These are phyloP conservation scores for Salisapilia sapeloensis DNA, from an alignment of 352 stramenopile species.

Conservation along the genomic window DNA sequence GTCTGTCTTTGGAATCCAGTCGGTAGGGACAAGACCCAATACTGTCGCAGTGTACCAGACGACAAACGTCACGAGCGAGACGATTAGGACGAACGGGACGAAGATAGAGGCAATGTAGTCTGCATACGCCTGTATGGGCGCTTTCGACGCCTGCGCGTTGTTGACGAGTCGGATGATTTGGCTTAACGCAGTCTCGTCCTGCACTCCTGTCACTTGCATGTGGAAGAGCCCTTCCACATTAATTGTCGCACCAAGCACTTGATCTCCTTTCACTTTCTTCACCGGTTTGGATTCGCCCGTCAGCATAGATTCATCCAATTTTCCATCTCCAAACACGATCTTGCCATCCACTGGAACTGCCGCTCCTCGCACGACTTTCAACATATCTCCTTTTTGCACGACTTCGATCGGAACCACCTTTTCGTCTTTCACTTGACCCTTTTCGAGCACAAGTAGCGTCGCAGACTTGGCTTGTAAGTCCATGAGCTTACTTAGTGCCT, in stretches of 20 bases:
- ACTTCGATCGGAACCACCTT: conserved; percentile 70
- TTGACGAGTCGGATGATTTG: conserved; percentile 99
- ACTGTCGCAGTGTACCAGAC: conserved; percentile 84
- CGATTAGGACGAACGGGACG: conserved; percentile 85
- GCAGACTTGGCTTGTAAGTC: conserved; percentile 92
- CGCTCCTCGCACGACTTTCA: conserved; percentile 87
- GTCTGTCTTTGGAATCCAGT: conserved; percentile 53
- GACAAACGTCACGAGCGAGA: conserved; percentile 91
- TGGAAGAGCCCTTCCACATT: conserved; percentile 85
- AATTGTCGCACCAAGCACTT: conserved; percentile 83
- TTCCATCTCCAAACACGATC: conserved; percentile 79
- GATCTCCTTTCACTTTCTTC: conserved; percentile 78
- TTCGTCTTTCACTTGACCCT: conserved; percentile 41
- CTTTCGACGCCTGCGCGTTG: conserved; percentile 94
- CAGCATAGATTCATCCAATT: conserved; percentile 90
- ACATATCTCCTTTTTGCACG: conserved; percentile 84
- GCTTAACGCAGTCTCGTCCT: conserved; percentile 86
- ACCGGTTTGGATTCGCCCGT: conserved; percentile 91
- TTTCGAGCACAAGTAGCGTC: conserved; percentile 78
- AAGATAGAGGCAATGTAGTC: conserved; percentile 94
- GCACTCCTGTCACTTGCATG: conserved; percentile 87
- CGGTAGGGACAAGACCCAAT: conserved; percentile 31
- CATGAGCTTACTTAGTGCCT: conserved; percentile 92
- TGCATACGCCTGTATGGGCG: conserved; percentile 95
- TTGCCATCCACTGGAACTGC: conserved; percentile 88